Conservation (phyloP, 2,329 filamentous ascomycete species). For the Cordyceps cicadae region DNA sequence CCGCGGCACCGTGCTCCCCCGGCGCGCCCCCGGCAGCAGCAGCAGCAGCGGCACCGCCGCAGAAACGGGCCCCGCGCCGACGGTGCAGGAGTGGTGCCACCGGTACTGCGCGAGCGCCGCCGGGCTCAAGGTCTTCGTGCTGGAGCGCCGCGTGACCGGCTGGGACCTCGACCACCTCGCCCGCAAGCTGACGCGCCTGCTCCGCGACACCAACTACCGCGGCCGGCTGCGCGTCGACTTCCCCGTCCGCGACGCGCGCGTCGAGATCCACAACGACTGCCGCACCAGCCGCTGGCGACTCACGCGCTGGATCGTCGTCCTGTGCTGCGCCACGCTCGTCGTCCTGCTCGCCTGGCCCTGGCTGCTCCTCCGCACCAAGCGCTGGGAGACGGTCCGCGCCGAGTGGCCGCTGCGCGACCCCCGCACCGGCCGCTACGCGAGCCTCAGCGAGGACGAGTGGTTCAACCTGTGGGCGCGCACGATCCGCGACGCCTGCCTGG, state of each 20-base stretch:
- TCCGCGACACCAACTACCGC: slow-evolving; percentile 59
- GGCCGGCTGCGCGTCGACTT: slow-evolving; percentile 53
- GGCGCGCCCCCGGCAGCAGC: slow-evolving; percentile 38
- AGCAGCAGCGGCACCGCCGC: no score
- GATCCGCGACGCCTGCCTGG: slow-evolving; percentile 51
- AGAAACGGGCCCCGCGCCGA: slow-evolving; percentile 25
- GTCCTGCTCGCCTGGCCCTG: slow-evolving; percentile 66
- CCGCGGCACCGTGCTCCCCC: slow-evolving; percentile 55
- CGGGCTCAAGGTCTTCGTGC: slow-evolving; percentile 47
- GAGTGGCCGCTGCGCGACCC: slow-evolving; percentile 42
- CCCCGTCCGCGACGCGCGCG: slow-evolving; percentile 44
- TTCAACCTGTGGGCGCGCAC: slow-evolving; percentile 54
- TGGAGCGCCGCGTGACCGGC: slow-evolving; percentile 47
- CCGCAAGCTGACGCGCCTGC: slow-evolving; percentile 44
- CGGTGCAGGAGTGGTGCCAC: slow-evolving; percentile 56
- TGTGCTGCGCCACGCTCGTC: slow-evolving; percentile 59
- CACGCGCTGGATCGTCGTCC: slow-evolving; percentile 52
- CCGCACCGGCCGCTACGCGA: slow-evolving; percentile 35
- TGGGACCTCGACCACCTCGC: slow-evolving; percentile 50
- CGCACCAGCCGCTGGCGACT: slow-evolving; percentile 57
- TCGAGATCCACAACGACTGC: slow-evolving; percentile 57
- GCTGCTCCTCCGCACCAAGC: slow-evolving; percentile 57
- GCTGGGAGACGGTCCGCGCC: slow-evolving; percentile 55
- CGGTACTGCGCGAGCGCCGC: slow-evolving; percentile 53
- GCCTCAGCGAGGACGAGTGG: slow-evolving; percentile 50